Evolutionary conservation across 2,329 filamentous ascomycete species (phyloP), one percentile per base, ranked within the genome.

Genomic region (Triangularia setosa): DNA sequence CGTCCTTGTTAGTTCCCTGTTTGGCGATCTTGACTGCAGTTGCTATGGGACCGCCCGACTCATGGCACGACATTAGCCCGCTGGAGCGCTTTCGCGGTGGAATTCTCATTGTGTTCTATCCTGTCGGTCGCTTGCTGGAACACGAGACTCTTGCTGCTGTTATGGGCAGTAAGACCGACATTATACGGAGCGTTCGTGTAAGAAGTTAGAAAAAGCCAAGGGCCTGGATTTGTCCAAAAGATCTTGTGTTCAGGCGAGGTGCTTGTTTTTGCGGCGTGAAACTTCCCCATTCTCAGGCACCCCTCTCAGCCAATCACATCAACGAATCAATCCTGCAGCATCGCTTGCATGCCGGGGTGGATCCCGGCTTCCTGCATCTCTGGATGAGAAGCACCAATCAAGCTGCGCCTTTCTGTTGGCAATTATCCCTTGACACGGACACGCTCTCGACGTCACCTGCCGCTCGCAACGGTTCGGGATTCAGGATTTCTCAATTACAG

Each of bases 361-460:
- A 53, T 16, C 27, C 18, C 35, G 44, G 35, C 35, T 30, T 60
- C 33, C 55, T 33, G 21, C 24, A 44, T 18, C 60, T 48, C 40
- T 14, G 60, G 24, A 8, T 44, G n/a, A 25, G 27, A 61, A 24
- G 24, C 25, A 57, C 67, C 67, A 70, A 70, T 70, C 65, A 63
- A 2, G 48, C 60, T 54, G 25, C 62, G 60, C 55, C 21, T 30
- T 27, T 25, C 18, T 56, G 55, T 65, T 68, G 58, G 62, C 63
- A 67, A 69, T 68, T 69, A 65, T 67, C 67, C 69, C 69, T 69
- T 71, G 68, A 70, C 60, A 69, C 69, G 62, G 40, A 58, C 48
- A 30, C 53, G 62, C 44, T 18, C 59, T 40, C 60, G 60, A 69
- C 68, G 68, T 69, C 68, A 69, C 65, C 61, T 59, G 35, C 58